phyloP scores from a whole-genome alignment of 306 rosid genomes.

The Cyamopsis tetragonoloba region DNA sequence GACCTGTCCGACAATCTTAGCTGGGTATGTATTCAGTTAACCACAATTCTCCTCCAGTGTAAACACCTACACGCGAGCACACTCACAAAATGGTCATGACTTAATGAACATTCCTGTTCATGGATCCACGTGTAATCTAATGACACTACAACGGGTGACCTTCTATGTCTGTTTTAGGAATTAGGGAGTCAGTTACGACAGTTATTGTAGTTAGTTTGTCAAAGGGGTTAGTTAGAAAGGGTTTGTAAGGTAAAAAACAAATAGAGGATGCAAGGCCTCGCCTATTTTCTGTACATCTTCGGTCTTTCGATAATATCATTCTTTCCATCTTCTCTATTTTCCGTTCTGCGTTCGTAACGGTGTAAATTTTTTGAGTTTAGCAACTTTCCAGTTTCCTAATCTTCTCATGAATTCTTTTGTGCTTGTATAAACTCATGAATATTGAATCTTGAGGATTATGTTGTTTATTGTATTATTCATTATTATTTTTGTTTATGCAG shows the following conservation, averaged over 20 bases:
- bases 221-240: too few relatives aligned
- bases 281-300: too few relatives aligned
- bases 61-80: background rate
- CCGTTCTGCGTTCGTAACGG: background rate
- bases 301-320: too few relatives aligned
- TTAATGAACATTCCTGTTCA: background rate
- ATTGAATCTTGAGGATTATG: background rate
- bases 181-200: too few relatives aligned
- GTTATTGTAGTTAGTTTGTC: too few relatives aligned
- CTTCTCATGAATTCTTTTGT: background rate
- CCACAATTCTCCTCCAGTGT: background rate
- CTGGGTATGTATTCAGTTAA: slow-evolving; percentile 59
- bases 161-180: too few relatives aligned
- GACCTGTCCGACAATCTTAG: slow-evolving; percentile 82
- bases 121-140: background rate
- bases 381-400: background rate
- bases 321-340: too few relatives aligned
- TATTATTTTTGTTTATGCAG: slow-evolving; percentile 45
- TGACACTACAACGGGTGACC: background rate
- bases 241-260: too few relatives aligned
- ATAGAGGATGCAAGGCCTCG: too few relatives aligned
- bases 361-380: background rate
- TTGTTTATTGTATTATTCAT: slow-evolving; percentile 10
- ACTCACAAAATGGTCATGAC: background rate
- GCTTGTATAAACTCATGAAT: background rate